These are phyloP conservation scores for Colletotrichum musae DNA, from an alignment of 2,329 filamentous ascomycete genomes.

Conservation along the genomic window DNA sequence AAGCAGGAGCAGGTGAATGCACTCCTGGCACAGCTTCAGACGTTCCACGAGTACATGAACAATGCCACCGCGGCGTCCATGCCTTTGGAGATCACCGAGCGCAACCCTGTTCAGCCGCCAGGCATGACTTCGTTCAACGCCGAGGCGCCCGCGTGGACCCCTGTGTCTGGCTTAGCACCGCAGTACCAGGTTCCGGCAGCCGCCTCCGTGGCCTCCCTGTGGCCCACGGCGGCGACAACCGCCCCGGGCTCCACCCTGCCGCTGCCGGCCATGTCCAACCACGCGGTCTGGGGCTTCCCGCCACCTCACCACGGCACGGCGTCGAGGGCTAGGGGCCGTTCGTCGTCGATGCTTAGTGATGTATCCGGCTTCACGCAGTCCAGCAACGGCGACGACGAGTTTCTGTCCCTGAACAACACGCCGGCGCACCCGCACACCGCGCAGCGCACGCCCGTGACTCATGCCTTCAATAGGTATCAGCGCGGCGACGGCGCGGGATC, in stretches of 20 bases:
- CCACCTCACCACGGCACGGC: conserved; percentile 47
- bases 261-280: conserved; percentile 49
- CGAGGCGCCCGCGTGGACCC: conserved; percentile 49
- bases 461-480: conserved; percentile 28
- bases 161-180: conserved; percentile 51
- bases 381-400: conserved; percentile 66
- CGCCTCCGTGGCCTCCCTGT: conserved; percentile 49
- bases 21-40: conserved; percentile 53
- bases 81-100: conserved; percentile 48
- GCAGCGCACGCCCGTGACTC: conserved; percentile 44
- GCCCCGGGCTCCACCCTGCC: conserved; percentile 46
- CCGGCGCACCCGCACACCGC: conserved; percentile 42
- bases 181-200: conserved; percentile 47
- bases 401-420: conserved; percentile 41
- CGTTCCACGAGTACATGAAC: conserved; percentile 51
- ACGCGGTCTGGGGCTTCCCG: conserved; percentile 39
- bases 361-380: conserved; percentile 77
- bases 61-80: conserved; percentile 51
- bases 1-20: conserved; percentile 58
- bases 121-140: conserved; percentile 45
- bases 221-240: conserved; percentile 51
- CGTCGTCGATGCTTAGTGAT: conserved; percentile 77
- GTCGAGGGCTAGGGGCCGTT: conserved; percentile 68
- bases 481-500: conserved; percentile 39
- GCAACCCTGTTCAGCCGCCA: conserved; percentile 31